Evolutionary conservation across 139 green algal genomes (phyloP).

Genomic region (Volvox reticuliferus): DNA sequence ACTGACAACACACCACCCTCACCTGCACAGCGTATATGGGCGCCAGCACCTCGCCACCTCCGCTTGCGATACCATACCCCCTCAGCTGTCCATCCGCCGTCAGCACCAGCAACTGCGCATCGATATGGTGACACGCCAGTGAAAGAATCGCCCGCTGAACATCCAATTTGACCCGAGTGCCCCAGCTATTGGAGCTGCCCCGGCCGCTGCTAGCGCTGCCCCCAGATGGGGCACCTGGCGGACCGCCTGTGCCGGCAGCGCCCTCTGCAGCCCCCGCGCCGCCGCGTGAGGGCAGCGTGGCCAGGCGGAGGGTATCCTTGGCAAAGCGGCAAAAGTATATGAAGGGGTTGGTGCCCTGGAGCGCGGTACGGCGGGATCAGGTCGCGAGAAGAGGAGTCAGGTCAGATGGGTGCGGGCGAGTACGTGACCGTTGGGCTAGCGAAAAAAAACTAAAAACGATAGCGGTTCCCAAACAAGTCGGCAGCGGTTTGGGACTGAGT

Average conservation of each 20-base stretch:
- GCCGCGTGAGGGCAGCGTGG: slow-evolving; percentile 21
- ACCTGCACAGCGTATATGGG: slow-evolving; percentile 44
- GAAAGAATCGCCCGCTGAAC: slow-evolving; percentile 50
- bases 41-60: slow-evolving; percentile 22
- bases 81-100: slow-evolving; percentile 55
- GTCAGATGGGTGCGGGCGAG: too few relatives aligned
- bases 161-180: slow-evolving; percentile 59
- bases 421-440: too few relatives aligned
- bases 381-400: background rate
- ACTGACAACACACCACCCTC: background rate
- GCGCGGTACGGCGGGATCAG: background rate
- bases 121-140: slow-evolving; percentile 48
- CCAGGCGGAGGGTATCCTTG: slow-evolving; percentile 61
- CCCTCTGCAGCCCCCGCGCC: background rate
- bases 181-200: slow-evolving; percentile 42
- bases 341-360: slow-evolving; percentile 54
- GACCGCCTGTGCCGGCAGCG: background rate
- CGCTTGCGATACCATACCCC: slow-evolving; percentile 51
- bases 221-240: background rate
- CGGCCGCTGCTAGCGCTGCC: background rate
- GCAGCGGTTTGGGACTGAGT: too few relatives aligned
- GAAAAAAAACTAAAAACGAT: too few relatives aligned
- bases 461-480: too few relatives aligned
- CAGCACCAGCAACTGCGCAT: slow-evolving; percentile 58
- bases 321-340: slow-evolving; percentile 61